These are phyloP conservation scores for Lachancea kluyveri DNA, from an alignment of 805 yeast genomes.

Conservation along the genomic window DNA sequence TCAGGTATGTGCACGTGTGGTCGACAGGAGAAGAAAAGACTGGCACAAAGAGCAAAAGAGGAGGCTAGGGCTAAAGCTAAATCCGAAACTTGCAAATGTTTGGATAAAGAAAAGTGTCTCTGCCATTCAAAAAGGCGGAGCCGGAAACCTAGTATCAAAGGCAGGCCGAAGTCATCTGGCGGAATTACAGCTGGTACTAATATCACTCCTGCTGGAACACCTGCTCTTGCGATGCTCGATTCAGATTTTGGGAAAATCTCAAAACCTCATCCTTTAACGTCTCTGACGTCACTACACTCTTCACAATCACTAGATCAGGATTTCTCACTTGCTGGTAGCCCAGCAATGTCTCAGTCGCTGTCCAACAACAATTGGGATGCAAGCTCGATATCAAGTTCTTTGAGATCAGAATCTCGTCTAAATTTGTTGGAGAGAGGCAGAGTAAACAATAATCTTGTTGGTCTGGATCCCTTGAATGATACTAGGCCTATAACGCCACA, in stretches of 20 bases:
- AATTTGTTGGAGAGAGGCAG: constrained; percentile 11
- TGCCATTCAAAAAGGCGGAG: constrained; percentile 8
- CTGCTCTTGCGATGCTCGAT: constrained; percentile 2
- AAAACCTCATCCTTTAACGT: constrained; percentile 27
- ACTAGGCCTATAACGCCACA: constrained; percentile 21
- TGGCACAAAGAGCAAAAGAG: constrained; percentile 28
- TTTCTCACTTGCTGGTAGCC: constrained; percentile 25
- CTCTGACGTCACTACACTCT: constrained; percentile 29
- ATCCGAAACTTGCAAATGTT: constrained; percentile 16
- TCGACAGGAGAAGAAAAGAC: constrained; percentile 39
- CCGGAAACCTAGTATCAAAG: constrained; percentile 3
- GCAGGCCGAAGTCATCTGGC: constrained; percentile 2
- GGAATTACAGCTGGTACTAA: constrained; percentile 3
- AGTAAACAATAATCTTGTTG: constrained; percentile 15
- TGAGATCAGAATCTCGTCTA: constrained; percentile 15
- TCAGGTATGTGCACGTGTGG: constrained; percentile 63
- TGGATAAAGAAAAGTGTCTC: constrained; percentile 7
- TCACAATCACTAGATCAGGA: constrained; percentile 28
- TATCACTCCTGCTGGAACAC: not conserved
- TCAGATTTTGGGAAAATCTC: constrained; percentile 21
- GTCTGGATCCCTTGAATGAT: constrained; percentile 24
- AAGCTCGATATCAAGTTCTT: constrained; percentile 13
- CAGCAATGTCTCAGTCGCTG: constrained; percentile 14
- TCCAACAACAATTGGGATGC: constrained; percentile 14
- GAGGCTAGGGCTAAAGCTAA: constrained; percentile 27